Conservation (phyloP, 108 stramenopile genomes). For the Asterionellopsis glacialis region DNA sequence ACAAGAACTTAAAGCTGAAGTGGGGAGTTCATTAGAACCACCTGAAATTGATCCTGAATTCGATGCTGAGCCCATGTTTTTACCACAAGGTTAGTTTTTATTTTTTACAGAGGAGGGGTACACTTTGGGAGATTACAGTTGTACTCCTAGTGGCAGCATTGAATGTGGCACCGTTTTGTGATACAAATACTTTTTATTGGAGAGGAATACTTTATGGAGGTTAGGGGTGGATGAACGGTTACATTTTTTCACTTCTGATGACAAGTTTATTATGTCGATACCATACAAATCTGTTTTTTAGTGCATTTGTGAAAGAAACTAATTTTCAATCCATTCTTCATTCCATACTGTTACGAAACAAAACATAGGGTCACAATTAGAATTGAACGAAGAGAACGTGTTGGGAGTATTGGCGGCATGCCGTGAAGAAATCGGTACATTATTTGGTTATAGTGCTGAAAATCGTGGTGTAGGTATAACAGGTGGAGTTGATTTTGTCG, state of each 20-base stretch:
- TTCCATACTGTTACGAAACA: constrained; percentile 13
- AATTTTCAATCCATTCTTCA: background rate
- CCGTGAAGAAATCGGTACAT: constrained; percentile 76
- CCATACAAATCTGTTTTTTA: too few species aligned
- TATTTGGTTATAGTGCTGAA: constrained; percentile 92
- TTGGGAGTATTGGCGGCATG: constrained; percentile 71
- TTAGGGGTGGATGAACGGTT: too few species aligned
- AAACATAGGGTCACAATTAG: constrained; percentile 46
- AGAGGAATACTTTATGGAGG: too few species aligned
- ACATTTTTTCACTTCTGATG: too few species aligned
- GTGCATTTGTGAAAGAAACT: too few species aligned
- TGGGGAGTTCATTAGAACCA: constrained; percentile 47
- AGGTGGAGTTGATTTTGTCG: constrained; percentile 91
- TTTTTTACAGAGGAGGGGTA: background rate
- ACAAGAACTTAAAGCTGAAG: constrained; percentile 61
- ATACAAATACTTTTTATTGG: background rate
- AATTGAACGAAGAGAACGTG: constrained; percentile 64
- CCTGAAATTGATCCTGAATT: constrained; percentile 35
- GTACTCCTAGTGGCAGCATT: too few species aligned
- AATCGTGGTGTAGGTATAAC: constrained; percentile 93
- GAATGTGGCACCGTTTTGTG: background rate
- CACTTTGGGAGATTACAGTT: too few species aligned
- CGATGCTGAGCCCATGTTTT: constrained; percentile 44
- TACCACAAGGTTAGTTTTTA: constrained; percentile 37
- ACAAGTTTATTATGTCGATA: too few species aligned